phyloP scores from a whole-genome alignment of 768 basidiomycete species.

The Phallus indusiatus region DNA sequence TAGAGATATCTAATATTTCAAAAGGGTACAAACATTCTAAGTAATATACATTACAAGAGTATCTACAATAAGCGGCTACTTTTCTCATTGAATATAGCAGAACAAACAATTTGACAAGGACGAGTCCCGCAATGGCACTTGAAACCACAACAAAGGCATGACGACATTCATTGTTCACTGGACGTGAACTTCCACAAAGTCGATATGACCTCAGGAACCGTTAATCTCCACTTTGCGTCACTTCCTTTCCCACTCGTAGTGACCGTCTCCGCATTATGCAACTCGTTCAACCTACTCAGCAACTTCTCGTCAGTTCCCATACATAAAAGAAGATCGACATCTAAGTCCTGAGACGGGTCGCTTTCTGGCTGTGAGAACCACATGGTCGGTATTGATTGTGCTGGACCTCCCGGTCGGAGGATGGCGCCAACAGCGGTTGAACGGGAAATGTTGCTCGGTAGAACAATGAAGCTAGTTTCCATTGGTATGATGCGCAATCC shows the following conservation, averaged over 20 bases:
- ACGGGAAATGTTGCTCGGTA: constrained; percentile 76
- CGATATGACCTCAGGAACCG: constrained; percentile 25
- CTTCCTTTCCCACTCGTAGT: constrained; percentile 67
- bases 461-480: constrained; percentile 67
- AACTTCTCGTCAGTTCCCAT: constrained; percentile 73
- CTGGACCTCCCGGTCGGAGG: constrained; percentile 51
- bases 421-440: constrained; percentile 80
- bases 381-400: constrained; percentile 27
- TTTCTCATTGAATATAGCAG: background rate
- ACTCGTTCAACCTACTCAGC: constrained; percentile 62
- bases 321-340: constrained; percentile 49
- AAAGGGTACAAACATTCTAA: too few relatives aligned
- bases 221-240: constrained; percentile 63
- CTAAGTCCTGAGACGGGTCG: constrained; percentile 26
- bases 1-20: too few relatives aligned
- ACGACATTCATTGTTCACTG: background rate
- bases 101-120: background rate
- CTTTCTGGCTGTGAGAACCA: constrained; percentile 32
- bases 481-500: constrained; percentile 75
- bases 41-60: too few relatives aligned
- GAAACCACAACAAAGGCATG: background rate
- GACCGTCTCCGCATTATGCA: constrained; percentile 63
- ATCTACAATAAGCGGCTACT: too few relatives aligned
- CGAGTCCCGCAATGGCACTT: background rate
- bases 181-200: constrained; percentile 27